Base-by-base conservation (phyloP, 441 rosid genomes). In the Capsella rubella region DNA sequence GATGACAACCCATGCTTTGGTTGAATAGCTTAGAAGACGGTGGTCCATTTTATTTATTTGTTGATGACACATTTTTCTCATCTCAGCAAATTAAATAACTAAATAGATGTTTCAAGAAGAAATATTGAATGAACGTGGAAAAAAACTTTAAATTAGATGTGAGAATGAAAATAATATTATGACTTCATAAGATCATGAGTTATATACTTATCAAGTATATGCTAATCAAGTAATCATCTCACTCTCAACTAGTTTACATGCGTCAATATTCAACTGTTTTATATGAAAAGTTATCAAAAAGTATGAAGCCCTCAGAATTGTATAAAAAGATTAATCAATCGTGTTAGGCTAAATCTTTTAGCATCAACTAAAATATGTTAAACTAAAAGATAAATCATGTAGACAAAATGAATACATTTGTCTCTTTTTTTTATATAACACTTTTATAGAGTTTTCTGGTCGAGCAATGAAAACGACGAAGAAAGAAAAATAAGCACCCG, bases 31-130 rank as follows among this genome's bases (percentile, higher is more conserved):
- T 10, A 45, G 35, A 40, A 63, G 66, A 29, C 6, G 37, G 65
- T 35, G 64, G 71, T 3, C 59, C 64, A 47, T 39, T 73, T 62
- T 55, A 28, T 73, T 73, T 15, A 15, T 8, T 46, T 64, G 29
- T 11, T 34, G 58, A n/a, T 37, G 25, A 28, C 34, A 64, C 71
- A 54, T 45, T 45, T 55, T 46, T 16, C 42, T 16, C 40, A 29
- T 55, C 65, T 45, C 58, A 55, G 46, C 40, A 3, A 46, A 25
- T 27, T 3, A 12, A 5, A 45, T 16, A 61, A 50, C 55, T 35
- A 13, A 60, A 60, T 60, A 54, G 55, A 42, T 31, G 13, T 57
- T 32, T 52, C 32, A 21, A 21, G 25, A 47, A 13, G n/a, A 52
- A 52, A 59, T 5, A 6, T 45, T 45, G 50, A 46, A 46, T 15